phyloP scores from a whole-genome alignment of 495 filamentous ascomycete genomes.

The Penicillium chermesinum region DNA sequence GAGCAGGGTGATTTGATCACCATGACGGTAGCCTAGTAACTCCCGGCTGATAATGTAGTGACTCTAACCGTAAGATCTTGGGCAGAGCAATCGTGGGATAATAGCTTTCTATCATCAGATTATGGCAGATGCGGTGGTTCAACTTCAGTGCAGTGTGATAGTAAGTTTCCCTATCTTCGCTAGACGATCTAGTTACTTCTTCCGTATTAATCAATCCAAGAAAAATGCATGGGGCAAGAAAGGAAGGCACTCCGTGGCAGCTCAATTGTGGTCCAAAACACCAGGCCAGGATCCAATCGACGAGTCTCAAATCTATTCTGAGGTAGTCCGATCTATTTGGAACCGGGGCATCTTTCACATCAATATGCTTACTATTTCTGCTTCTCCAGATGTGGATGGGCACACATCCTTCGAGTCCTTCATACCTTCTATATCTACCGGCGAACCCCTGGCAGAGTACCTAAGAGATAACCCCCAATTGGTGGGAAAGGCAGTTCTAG shows the following conservation, averaged over 20 bases:
- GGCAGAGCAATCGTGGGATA: too few species aligned
- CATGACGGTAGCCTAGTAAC: slow-evolving; percentile 11
- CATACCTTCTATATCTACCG: slow-evolving; percentile 53
- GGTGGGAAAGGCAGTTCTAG: slow-evolving; percentile 56
- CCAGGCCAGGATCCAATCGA: slow-evolving; percentile 34
- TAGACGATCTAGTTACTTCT: too few species aligned
- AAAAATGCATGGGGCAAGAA: slow-evolving; percentile 48
- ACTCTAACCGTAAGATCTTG: too few species aligned
- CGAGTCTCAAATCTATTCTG: slow-evolving; percentile 42
- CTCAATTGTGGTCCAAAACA: slow-evolving; percentile 39
- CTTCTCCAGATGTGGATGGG: slow-evolving; percentile 77
- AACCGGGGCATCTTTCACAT: too few species aligned
- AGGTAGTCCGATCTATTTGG: slow-evolving; percentile 26
- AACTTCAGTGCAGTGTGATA: slow-evolving; percentile 40
- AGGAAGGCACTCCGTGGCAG: slow-evolving; percentile 40
- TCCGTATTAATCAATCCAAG: too few species aligned
- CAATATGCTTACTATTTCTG: too few species aligned
- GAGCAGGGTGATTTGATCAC: slow-evolving; percentile 12
- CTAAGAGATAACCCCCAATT: slow-evolving; percentile 61
- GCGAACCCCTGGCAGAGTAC: slow-evolving; percentile 59
- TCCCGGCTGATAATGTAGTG: too few species aligned
- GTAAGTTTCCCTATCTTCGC: slow-evolving; percentile 22
- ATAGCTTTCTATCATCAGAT: too few species aligned
- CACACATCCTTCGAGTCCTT: slow-evolving; percentile 68
- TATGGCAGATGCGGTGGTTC: slow-evolving; percentile 37